These are phyloP conservation scores for Talaromyces amestolkiae DNA, from an alignment of 2,329 filamentous ascomycete genomes.

Conservation along the genomic window DNA sequence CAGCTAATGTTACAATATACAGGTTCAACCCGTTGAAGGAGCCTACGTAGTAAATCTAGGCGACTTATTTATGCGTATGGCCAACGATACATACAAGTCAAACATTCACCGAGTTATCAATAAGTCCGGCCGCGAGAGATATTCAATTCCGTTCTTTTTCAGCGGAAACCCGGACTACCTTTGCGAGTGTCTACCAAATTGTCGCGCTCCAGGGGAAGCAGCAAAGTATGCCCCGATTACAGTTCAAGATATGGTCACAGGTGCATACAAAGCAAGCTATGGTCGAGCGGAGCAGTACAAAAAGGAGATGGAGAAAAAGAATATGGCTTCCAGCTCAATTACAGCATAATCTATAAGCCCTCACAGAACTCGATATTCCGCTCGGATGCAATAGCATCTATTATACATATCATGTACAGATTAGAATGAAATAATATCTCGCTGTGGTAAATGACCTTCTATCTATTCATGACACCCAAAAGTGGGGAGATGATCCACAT, in stretches of 20 bases:
- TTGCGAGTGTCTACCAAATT: slow-evolving; percentile 45
- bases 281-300: neutral
- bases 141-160: slow-evolving; percentile 46
- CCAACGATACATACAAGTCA: slow-evolving; percentile 43
- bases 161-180: slow-evolving; percentile 46
- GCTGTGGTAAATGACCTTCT: neutral
- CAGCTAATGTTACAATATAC: neutral
- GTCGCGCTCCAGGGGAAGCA: slow-evolving; percentile 34
- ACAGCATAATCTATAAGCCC: neutral
- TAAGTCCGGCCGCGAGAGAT: slow-evolving; percentile 38
- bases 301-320: neutral
- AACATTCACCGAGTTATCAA: slow-evolving; percentile 46
- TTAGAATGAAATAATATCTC: neutral
- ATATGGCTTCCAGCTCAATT: slow-evolving; percentile 21
- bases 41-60: slow-evolving; percentile 36
- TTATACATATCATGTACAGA: neutral
- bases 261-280: neutral
- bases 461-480: neutral
- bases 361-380: neutral
- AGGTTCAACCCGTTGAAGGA: slow-evolving; percentile 23
- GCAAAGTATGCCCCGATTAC: slow-evolving; percentile 43
- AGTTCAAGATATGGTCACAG: neutral
- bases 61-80: slow-evolving; percentile 45
- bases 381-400: neutral
- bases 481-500: neutral